Evolutionary conservation across 1,284 basidiomycete genomes (phyloP), one percentile per base, ranked within the genome.

Genomic region (Apiotrichum domesticum): DNA sequence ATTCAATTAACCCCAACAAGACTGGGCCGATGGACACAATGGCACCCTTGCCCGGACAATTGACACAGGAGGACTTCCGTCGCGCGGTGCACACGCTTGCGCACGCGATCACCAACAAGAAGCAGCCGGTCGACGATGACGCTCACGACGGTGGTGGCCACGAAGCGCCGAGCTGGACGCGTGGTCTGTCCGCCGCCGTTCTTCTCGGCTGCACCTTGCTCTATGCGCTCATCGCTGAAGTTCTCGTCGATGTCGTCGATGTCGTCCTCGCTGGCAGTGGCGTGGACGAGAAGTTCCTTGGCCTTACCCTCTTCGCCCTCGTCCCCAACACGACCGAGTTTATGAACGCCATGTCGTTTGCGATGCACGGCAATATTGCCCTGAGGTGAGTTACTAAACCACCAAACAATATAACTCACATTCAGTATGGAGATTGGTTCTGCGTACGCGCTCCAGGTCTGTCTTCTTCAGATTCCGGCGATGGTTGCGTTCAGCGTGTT

Each of bases 281-380:
- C 0, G 89, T 98, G 41, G 90, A 96, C 62, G 95, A 98, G 73
- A 99, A 99, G 74, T 95, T 98, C 80, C 82, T 99, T 35, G 96
- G 96, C 46, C 83, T 98, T 56, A 98, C 94, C 0, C 81, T 99
- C 8, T 98, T 99, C 69, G 95, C 96, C 2, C 83, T 99, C 37
- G 94, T 98, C 0, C 96, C 96, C 9, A 98, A 98, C 75, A 97
- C 94, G 14, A 98, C 96, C 21, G 96, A 99, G 78, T 98, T 99
- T 74, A 98, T 98, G 95, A 98, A 98, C 73, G 96, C 96, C 55
- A 96, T 98, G 70, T 95, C 92, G n/a, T 99, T 99, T 70, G 95
- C 96, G 14, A 79, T 99, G 66, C 90, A 96, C 69, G 95, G 90
- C 13, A 98, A 98, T 74, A 98, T 99, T 64, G 92, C 96, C 1